These are phyloP conservation scores for Dictyostelium citrinum DNA, from an alignment of 78 protist species.

Conservation along the genomic window DNA sequence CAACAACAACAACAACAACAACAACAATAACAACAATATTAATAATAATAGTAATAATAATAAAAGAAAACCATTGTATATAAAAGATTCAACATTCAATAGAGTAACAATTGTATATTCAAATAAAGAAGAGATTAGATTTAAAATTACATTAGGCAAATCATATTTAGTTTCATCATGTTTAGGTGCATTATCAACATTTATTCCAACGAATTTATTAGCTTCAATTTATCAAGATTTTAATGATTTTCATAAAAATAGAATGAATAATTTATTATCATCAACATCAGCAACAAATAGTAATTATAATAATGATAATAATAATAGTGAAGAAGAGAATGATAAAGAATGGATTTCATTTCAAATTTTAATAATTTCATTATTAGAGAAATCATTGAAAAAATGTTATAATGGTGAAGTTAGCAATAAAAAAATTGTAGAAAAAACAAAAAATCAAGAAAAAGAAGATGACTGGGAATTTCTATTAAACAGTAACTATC, in stretches of 20 bases:
- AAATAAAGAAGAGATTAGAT: conserved; percentile 2
- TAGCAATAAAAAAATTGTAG: neutral
- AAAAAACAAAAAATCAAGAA: neutral
- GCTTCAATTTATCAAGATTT: neutral
- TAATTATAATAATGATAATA: neutral
- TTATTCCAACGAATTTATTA: neutral
- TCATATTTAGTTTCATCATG: conserved; percentile 23
- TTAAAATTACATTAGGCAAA: neutral
- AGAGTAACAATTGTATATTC: conserved; percentile 6
- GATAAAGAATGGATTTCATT: conserved; percentile 21
- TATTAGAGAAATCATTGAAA: neutral
- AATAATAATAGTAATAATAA: neutral
- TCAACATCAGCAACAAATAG: neutral
- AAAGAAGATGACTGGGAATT: neutral
- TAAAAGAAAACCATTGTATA: neutral
- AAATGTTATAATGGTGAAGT: neutral
- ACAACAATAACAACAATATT: neutral
- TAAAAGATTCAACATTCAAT: conserved; percentile 6
- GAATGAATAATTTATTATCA: neutral
- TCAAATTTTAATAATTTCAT: conserved; percentile 11
- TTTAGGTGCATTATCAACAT: neutral
- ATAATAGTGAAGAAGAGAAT: neutral
- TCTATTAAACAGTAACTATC: conserved; percentile 18
- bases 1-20: neutral
- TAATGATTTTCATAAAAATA: neutral